Percentiles rank a stretch among this genome's conserved stretches.
Evolutionary conservation across 306 rosid genomes (phyloP).

Genomic region (Begonia peltatifolia): DNA sequence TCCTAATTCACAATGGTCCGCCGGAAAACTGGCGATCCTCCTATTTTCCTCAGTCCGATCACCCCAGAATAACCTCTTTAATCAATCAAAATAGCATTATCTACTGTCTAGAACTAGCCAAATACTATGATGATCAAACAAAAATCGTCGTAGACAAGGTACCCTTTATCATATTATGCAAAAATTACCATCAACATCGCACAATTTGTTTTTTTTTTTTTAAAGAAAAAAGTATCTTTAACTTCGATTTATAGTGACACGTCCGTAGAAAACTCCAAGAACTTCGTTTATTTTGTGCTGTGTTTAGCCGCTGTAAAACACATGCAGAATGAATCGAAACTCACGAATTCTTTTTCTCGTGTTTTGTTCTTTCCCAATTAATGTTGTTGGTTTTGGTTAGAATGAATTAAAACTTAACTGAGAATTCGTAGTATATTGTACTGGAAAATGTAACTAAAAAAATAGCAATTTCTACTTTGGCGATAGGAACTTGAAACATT

Average conservation of each 20-base stretch:
- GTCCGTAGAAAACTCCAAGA: no score
- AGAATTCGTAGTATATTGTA: no score
- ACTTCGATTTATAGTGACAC: no score
- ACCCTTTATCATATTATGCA: not conserved
- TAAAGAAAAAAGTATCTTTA: no score
- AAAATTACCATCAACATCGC: no score
- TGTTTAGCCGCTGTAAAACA: no score
- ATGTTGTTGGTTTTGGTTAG: not conserved
- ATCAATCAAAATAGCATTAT: constrained; percentile 35
- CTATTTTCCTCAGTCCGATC: constrained; percentile 62
- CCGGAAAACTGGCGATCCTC: constrained; percentile 89
- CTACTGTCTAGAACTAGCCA: constrained; percentile 70
- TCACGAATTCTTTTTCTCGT: no score
- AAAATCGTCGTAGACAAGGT: constrained; percentile 27
- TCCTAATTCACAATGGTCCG: constrained; percentile 60
- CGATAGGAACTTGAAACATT: constrained; percentile 35
- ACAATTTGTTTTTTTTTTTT: not conserved
- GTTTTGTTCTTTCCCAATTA: not conserved
- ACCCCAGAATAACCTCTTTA: constrained; percentile 41
- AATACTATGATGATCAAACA: constrained; percentile 39
- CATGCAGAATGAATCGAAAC: no score
- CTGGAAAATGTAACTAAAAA: no score
- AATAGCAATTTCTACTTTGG: no score
- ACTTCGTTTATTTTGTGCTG: no score
- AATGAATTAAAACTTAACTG: no score